These are phyloP conservation scores for Pezicula neosporulosa DNA, from an alignment of 2,329 filamentous ascomycete species.

Conservation along the genomic window DNA sequence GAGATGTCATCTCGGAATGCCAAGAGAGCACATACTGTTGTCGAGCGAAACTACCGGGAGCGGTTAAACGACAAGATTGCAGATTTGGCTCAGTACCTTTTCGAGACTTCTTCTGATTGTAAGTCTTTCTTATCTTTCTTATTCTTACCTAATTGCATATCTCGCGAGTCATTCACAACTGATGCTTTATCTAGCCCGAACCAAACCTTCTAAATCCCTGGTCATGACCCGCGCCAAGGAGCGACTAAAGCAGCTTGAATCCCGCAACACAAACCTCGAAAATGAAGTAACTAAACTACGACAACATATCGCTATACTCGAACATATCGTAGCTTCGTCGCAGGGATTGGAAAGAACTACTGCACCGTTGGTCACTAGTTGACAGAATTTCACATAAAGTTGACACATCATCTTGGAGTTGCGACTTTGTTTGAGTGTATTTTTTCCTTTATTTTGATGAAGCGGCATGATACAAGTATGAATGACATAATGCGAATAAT, in stretches of 20 bases:
- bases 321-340: slow-evolving; percentile 13
- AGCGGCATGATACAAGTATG: too few species aligned
- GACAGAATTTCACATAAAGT: slow-evolving; percentile 6
- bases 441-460: too few species aligned
- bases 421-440: too few species aligned
- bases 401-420: too few species aligned
- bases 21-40: slow-evolving; percentile 18
- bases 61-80: slow-evolving; percentile 20
- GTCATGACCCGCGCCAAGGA: slow-evolving; percentile 21
- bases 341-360: background rate
- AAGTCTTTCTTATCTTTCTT: background rate
- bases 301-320: slow-evolving; percentile 17
- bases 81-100: slow-evolving; percentile 16
- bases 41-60: slow-evolving; percentile 21
- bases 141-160: too few species aligned
- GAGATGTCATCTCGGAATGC: slow-evolving; percentile 10
- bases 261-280: slow-evolving; percentile 14
- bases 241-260: slow-evolving; percentile 17
- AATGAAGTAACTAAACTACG: slow-evolving; percentile 14
- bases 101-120: slow-evolving; percentile 20
- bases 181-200: slow-evolving; percentile 6
- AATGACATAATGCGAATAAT: too few species aligned
- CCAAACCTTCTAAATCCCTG: slow-evolving; percentile 19
- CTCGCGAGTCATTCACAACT: too few species aligned
- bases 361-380: background rate